Conservation (phyloP, 73 alveolate genomes). For the Paramecium octaurelia region DNA sequence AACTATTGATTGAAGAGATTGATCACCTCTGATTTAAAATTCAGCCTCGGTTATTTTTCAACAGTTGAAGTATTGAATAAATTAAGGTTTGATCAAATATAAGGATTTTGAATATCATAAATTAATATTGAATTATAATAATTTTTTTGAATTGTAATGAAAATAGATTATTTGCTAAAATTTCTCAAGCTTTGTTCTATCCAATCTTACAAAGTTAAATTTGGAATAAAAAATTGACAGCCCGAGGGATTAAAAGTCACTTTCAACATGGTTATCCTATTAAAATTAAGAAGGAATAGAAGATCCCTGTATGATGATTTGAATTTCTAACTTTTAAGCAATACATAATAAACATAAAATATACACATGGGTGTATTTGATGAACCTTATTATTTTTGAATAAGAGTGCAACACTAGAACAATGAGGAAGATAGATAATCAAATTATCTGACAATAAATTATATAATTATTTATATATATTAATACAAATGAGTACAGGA, state of each 20-base stretch:
- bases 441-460: background rate
- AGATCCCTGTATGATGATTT: background rate
- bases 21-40: too few relatives aligned
- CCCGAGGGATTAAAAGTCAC: background rate
- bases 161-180: too few relatives aligned
- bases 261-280: background rate
- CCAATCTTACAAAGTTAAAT: too few relatives aligned
- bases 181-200: too few relatives aligned
- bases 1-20: background rate
- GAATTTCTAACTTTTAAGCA: background rate
- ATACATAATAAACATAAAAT: background rate
- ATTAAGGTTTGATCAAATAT: too few relatives aligned
- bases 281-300: background rate
- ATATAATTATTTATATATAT: background rate
- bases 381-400: background rate
- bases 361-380: background rate
- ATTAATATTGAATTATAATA: too few relatives aligned
- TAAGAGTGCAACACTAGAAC: background rate
- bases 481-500: conserved; percentile 32
- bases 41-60: too few relatives aligned
- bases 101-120: background rate
- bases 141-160: too few relatives aligned
- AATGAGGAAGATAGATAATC: background rate
- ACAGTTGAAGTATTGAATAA: too few relatives aligned
- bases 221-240: too few relatives aligned